These are phyloP conservation scores for Endocarpon pusillum DNA, from an alignment of 495 filamentous ascomycete genomes.

Conservation along the genomic window DNA sequence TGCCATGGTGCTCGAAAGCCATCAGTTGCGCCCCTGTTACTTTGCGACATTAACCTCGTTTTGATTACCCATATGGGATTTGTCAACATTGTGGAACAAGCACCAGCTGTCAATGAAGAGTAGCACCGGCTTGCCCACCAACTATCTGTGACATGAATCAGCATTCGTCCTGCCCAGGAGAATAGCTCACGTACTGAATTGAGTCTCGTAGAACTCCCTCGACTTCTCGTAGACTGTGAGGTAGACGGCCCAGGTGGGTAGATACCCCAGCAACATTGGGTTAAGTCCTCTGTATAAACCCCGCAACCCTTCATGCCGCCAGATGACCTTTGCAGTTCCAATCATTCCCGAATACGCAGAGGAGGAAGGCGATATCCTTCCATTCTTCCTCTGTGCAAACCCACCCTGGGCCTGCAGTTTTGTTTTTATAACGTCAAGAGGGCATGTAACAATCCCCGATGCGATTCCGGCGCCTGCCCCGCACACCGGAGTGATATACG, in stretches of 20 bases:
- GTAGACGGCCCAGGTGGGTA: slow-evolving; percentile 97
- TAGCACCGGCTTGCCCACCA: slow-evolving; percentile 45
- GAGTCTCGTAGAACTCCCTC: slow-evolving; percentile 51
- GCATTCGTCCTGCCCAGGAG: slow-evolving; percentile 1
- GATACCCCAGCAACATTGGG: slow-evolving; percentile 84
- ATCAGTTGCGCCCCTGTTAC: slow-evolving; percentile 28
- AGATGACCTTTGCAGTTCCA: slow-evolving; percentile 72
- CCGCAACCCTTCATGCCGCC: slow-evolving; percentile 68
- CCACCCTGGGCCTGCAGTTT: slow-evolving; percentile 92
- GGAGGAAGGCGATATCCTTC: slow-evolving; percentile 27
- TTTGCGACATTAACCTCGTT: slow-evolving; percentile 90
- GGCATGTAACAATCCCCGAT: slow-evolving; percentile 88
- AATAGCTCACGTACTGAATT: slow-evolving; percentile 37
- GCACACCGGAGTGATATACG: slow-evolving; percentile 46
- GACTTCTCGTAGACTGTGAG: slow-evolving; percentile 85
- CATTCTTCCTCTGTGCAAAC: slow-evolving; percentile 32
- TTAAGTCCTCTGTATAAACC: slow-evolving; percentile 90
- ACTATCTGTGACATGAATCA: slow-evolving; percentile 22
- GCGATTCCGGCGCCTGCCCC: slow-evolving; percentile 80
- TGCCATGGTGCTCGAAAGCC: slow-evolving; percentile 64
- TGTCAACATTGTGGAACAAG: slow-evolving; percentile 84
- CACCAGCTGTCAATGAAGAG: slow-evolving; percentile 79
- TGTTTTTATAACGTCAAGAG: slow-evolving; percentile 97
- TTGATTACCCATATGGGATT: slow-evolving; percentile 99
- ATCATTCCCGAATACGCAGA: slow-evolving; percentile 65